Percentiles rank a stretch among this genome's conserved stretches.
Conservation (phyloP, 805 yeast genomes). For the Suhomyces vadensis region DNA sequence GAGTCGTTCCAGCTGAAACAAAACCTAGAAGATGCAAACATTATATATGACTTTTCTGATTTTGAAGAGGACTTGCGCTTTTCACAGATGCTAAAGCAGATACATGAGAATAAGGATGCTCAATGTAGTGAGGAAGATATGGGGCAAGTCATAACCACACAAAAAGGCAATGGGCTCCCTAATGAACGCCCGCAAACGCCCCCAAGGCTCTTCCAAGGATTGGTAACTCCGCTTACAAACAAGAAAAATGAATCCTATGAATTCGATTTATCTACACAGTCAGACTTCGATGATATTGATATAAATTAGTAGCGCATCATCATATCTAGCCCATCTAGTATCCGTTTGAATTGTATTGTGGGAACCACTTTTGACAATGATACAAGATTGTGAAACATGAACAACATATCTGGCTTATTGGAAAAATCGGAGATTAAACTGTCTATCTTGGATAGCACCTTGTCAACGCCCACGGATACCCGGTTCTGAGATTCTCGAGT, state of each 20-base stretch:
- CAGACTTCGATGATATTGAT: constrained; percentile 19
- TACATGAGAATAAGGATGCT: background rate
- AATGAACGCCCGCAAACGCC: background rate
- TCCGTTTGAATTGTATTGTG: background rate
- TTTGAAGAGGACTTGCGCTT: constrained; percentile 21
- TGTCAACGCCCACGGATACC: background rate
- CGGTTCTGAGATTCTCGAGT: background rate
- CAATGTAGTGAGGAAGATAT: background rate
- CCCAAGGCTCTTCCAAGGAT: background rate
- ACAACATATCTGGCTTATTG: background rate
- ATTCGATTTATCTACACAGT: constrained; percentile 16
- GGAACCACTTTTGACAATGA: constrained; percentile 7
- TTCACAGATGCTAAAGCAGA: constrained; percentile 15
- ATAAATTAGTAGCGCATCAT: constrained; percentile 1
- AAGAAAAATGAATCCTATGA: constrained; percentile 12
- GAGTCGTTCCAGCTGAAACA: background rate
- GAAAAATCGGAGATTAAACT: background rate
- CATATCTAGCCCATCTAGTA: constrained; percentile 4
- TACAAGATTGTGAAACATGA: background rate
- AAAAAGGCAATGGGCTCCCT: too few relatives aligned
- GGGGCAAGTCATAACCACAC: too few relatives aligned
- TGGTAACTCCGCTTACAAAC: background rate
- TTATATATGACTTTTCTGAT: constrained; percentile 23
- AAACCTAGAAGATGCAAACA: constrained; percentile 16
- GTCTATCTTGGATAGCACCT: background rate